These are phyloP conservation scores for Colletotrichum eremochloae DNA, from an alignment of 2,329 filamentous ascomycete species.

Conservation along the genomic window DNA sequence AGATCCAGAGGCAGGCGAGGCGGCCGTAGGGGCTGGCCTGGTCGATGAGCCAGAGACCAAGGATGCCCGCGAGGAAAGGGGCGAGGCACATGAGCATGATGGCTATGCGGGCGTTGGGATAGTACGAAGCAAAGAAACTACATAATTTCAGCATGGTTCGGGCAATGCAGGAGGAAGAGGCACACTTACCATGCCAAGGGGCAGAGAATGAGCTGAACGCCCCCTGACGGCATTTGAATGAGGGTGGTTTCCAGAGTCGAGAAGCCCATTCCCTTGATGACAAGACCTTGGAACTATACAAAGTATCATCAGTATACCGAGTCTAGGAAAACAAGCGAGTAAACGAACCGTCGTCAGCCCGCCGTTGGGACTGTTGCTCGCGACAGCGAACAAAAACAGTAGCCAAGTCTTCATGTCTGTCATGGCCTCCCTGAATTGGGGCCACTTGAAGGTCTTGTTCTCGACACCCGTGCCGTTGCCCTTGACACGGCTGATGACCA, in stretches of 20 bases:
- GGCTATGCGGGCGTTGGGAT: conserved; percentile 39
- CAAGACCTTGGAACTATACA: conserved; percentile 75
- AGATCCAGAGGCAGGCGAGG: conserved; percentile 48
- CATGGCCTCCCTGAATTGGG: conserved; percentile 69
- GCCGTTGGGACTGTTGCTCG: conserved; percentile 73
- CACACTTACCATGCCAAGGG: conserved; percentile 27
- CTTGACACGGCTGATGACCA: conserved; percentile 78
- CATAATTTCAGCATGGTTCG: not conserved
- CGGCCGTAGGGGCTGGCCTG: conserved; percentile 42
- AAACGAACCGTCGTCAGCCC: conserved; percentile 27
- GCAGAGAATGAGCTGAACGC: conserved; percentile 32
- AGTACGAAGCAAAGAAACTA: conserved; percentile 37
- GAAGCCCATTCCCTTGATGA: conserved; percentile 72
- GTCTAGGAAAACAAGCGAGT: rapidly evolving
- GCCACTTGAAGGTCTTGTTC: conserved; percentile 76
- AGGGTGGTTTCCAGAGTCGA: conserved; percentile 70
- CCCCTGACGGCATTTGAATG: conserved; percentile 77
- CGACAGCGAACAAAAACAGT: conserved; percentile 70
- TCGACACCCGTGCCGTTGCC: conserved; percentile 84
- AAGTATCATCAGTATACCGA: conserved; percentile 53
- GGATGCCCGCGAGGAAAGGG: conserved; percentile 41
- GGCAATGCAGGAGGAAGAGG: too few relatives aligned
- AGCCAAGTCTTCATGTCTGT: conserved; percentile 67
- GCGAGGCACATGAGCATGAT: conserved; percentile 42
- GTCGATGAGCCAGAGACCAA: conserved; percentile 41